A percentile compares a stretch with the other conserved stretches of the same genome.
Evolutionary conservation across 1,284 basidiomycete genomes (phyloP).

Genomic region (Fistulinella cinereoalba): DNA sequence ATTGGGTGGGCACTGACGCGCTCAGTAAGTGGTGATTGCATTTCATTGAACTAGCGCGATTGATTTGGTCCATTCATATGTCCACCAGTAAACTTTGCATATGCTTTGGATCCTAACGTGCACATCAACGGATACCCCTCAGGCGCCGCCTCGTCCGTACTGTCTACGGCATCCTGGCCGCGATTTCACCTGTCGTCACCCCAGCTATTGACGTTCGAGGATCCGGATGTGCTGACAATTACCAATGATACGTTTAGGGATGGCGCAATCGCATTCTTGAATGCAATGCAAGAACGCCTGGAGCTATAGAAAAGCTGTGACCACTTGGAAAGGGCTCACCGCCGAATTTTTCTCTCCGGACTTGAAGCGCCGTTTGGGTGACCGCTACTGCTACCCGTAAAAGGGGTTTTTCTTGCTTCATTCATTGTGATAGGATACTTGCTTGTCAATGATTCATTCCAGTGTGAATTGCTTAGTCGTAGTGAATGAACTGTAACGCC

Average conservation of each 20-base stretch:
- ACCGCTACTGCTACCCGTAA: too few species aligned
- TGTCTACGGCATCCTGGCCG: slow-evolving; percentile 4
- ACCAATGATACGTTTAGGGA: slow-evolving; percentile 14
- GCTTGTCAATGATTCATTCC: too few species aligned
- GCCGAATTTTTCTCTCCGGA: too few species aligned
- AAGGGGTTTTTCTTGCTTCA: too few species aligned
- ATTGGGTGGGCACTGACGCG: slow-evolving; percentile 20
- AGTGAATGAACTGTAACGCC: too few species aligned
- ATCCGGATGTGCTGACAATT: slow-evolving; percentile 14
- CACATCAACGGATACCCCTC: slow-evolving; percentile 1
- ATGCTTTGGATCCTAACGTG: slow-evolving; percentile 13
- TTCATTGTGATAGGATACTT: too few species aligned
- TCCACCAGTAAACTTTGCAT: slow-evolving; percentile 16
- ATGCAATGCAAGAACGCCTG: slow-evolving; percentile 4
- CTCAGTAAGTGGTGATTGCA: slow-evolving; percentile 9
- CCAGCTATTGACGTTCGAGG: slow-evolving; percentile 15
- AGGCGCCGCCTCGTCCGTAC: not conserved
- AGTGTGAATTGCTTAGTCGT: too few species aligned
- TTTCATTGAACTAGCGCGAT: not conserved
- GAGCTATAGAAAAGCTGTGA: not conserved
- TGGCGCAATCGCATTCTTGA: slow-evolving; percentile 10
- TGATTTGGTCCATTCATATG: not conserved
- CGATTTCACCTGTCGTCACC: not conserved
- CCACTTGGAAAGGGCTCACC: too few species aligned
- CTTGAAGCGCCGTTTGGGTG: too few species aligned